Percentiles rank a stretch among this genome's conserved stretches.
Evolutionary conservation across 2,329 filamentous ascomycete genomes (phyloP).

Genomic region (Massarina eburnea): DNA sequence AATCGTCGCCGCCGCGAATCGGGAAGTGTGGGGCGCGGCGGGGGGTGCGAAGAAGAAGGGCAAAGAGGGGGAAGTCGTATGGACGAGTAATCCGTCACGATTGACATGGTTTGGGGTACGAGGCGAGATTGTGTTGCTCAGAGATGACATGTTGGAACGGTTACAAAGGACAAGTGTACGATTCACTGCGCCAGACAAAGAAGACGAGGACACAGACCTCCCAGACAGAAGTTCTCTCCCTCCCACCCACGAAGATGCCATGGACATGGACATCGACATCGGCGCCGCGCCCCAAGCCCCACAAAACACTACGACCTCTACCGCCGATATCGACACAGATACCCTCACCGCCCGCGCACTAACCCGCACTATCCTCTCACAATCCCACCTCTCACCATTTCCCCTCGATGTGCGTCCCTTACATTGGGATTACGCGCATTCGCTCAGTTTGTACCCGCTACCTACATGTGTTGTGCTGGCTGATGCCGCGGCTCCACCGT

Average conservation of each 20-base stretch:
- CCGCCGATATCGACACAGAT: slow-evolving; percentile 28
- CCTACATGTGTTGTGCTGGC: slow-evolving; percentile 82
- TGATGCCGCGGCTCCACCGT: slow-evolving; percentile 78
- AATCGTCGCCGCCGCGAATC: slow-evolving; percentile 76
- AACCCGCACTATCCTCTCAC: slow-evolving; percentile 88
- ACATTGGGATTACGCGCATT: slow-evolving; percentile 81
- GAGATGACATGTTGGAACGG: slow-evolving; percentile 82
- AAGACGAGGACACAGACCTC: slow-evolving; percentile 21
- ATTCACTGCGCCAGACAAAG: slow-evolving; percentile 57
- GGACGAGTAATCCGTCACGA: slow-evolving; percentile 85
- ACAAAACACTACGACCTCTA: too few species aligned
- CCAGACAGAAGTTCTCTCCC: slow-evolving; percentile 15
- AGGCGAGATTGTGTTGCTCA: slow-evolving; percentile 83
- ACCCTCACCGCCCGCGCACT: slow-evolving; percentile 67
- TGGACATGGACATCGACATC: slow-evolving; percentile 49
- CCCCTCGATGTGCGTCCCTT: slow-evolving; percentile 76
- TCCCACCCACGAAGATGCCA: slow-evolving; percentile 28
- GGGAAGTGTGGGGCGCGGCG: slow-evolving; percentile 59
- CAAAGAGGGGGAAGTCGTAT: slow-evolving; percentile 72
- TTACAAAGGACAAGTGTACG: slow-evolving; percentile 75
- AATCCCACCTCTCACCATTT: slow-evolving; percentile 87
- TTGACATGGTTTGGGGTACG: slow-evolving; percentile 82
- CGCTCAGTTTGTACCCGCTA: slow-evolving; percentile 82
- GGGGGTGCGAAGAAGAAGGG: slow-evolving; percentile 40
- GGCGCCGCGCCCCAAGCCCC: slow-evolving; percentile 11